Evolutionary conservation across 139 green algal genomes (phyloP), one percentile per base, ranked within the genome.

Genomic region (Limnomonas spitsbergensis): DNA sequence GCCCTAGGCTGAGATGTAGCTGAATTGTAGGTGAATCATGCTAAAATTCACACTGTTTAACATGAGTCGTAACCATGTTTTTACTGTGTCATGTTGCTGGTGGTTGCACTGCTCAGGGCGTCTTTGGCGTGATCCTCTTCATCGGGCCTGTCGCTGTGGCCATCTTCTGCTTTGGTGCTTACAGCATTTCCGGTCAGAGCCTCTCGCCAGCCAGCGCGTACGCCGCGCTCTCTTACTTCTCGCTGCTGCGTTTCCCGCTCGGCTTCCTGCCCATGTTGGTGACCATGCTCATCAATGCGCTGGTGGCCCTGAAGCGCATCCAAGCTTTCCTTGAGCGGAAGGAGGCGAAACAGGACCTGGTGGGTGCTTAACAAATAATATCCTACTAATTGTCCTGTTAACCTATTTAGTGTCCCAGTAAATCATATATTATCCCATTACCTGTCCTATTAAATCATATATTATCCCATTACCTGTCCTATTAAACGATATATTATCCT

Each of bases 171-270:
- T 98, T 99, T 82, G 88, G 88, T 31, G 83, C 83, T 3, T 98
- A 95, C 77, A 85, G 83, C 78, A 61, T 92, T 4, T 78, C 86
- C 1, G 90, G 91, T 39, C 84, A 87, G 66, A 53, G 27, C 2
- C 80, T 89, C 6, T 67, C 70, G 40, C 6, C 70, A 29, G 70
- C 70, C 36, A 32, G 29, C 29, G 80, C 36, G 34, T 99, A 97
- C 86, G 92, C 94, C 14, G 87, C 94, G 0, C 91, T 99, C 53
- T 80, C 94, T 36, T 87, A 97, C 29, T 99, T 99, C 79, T 89
- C 89, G 38, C 87, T 98, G 76, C 91, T 99, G 87, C 92, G 95
- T 70, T 94, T 98, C 78, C 95, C 95, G 3, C 86, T 99, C 77
- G 85, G 92, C 42, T 94, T 97, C 78, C 85, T 98, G 52, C 95